Evolutionary conservation across 1,139 yeast genomes (phyloP).

Genomic region (Yarrowia galli): DNA sequence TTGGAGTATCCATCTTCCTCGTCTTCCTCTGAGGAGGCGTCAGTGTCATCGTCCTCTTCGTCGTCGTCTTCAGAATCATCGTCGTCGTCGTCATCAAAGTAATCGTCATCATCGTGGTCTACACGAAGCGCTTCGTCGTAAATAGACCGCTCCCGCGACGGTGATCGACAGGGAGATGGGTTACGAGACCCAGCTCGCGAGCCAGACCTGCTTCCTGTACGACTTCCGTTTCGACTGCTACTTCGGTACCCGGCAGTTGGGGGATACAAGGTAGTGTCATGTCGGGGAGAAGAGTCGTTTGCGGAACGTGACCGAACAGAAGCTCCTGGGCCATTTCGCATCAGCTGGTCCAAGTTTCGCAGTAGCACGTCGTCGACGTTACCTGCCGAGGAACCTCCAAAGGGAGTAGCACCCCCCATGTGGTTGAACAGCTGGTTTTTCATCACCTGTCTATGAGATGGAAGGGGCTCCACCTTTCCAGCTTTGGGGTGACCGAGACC

Average conservation of each 20-base stretch:
- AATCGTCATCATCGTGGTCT: slow-evolving; percentile 46
- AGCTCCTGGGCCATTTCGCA: slow-evolving; percentile 35
- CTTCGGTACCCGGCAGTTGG: slow-evolving; percentile 14
- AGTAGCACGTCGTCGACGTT: slow-evolving; percentile 27
- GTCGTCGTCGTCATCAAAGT: slow-evolving; percentile 49
- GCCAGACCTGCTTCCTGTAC: slow-evolving; percentile 24
- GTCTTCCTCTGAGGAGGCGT: slow-evolving; percentile 56
- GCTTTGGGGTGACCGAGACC: slow-evolving; percentile 27
- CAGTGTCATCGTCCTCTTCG: slow-evolving; percentile 62
- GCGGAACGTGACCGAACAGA: slow-evolving; percentile 36
- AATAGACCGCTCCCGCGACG: slow-evolving; percentile 39
- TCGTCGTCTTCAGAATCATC: slow-evolving; percentile 59
- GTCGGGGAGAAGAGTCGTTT: slow-evolving; percentile 28
- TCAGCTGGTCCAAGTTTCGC: slow-evolving; percentile 32
- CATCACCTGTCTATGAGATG: slow-evolving; percentile 19
- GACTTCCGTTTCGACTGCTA: slow-evolving; percentile 23
- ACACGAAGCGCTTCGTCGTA: slow-evolving; percentile 42
- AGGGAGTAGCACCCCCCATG: slow-evolving; percentile 36
- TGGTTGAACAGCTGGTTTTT: slow-evolving; percentile 14
- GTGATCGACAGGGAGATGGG: slow-evolving; percentile 22
- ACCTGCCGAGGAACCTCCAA: slow-evolving; percentile 22
- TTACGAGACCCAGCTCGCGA: slow-evolving; percentile 33
- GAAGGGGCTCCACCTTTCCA: slow-evolving; percentile 5
- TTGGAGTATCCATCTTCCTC: slow-evolving; percentile 41
- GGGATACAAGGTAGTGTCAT: slow-evolving; percentile 18